Percentiles rank a stretch among this genome's conserved stretches.
phyloP scores from a whole-genome alignment of 1,139 yeast species.

The Sugiyamaella sp. region DNA sequence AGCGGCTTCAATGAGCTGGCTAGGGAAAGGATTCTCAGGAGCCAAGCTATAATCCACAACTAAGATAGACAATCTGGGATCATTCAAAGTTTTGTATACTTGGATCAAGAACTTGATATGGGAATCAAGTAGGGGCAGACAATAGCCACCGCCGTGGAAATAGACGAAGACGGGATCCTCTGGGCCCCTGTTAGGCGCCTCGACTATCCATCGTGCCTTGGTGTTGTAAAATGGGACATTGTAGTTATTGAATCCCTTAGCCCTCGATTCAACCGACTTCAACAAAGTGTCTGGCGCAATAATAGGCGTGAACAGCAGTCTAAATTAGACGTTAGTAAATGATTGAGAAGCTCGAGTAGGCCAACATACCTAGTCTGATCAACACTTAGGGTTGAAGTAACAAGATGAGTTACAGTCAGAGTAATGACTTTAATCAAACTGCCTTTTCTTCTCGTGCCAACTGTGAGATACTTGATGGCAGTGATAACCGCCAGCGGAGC shows the following conservation, averaged over 20 bases:
- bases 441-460: constrained; percentile 21
- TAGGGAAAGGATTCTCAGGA: constrained; percentile 45
- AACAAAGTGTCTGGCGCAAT: constrained; percentile 12
- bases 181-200: constrained; percentile 29
- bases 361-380: constrained; percentile 20
- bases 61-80: constrained; percentile 39
- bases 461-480: constrained; percentile 16
- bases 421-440: constrained; percentile 18
- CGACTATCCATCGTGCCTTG: constrained; percentile 32
- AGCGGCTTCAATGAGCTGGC: constrained; percentile 46
- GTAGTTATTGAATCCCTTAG: constrained; percentile 16
- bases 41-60: constrained; percentile 48
- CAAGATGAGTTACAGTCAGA: constrained; percentile 15
- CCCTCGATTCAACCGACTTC: constrained; percentile 8
- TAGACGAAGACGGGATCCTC: constrained; percentile 36
- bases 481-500: constrained; percentile 14
- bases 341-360: background rate
- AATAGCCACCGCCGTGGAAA: constrained; percentile 51
- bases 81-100: constrained; percentile 46
- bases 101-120: constrained; percentile 38
- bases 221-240: constrained; percentile 13
- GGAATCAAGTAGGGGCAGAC: constrained; percentile 41
- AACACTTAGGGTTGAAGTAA: constrained; percentile 12
- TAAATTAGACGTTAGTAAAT: background rate
- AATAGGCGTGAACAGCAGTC: constrained; percentile 18